phyloP scores from a whole-genome alignment of 2,329 filamentous ascomycete species.

The Venturia pyrina region DNA sequence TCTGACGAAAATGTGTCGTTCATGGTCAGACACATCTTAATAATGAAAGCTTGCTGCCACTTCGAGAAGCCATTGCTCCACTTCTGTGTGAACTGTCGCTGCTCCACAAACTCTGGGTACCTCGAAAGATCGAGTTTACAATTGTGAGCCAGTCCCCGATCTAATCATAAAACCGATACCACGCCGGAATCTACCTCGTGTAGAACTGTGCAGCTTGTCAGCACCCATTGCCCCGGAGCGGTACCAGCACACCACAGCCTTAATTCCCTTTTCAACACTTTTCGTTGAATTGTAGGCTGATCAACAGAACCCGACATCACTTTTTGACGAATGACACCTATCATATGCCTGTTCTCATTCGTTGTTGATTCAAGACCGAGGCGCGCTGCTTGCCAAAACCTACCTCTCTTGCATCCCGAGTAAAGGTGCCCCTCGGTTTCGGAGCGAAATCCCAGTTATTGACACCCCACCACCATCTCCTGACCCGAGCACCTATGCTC shows the following conservation, averaged over 20 bases:
- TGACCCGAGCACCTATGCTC: slow-evolving; percentile 62
- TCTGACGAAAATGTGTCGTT: neutral
- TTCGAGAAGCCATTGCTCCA: neutral
- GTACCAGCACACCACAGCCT: neutral
- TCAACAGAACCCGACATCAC: neutral
- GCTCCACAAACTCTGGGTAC: neutral
- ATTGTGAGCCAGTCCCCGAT: neutral
- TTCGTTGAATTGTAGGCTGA: neutral
- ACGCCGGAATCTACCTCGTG: neutral
- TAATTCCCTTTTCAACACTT: neutral
- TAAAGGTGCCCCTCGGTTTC: slow-evolving; percentile 12
- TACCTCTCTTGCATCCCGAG: slow-evolving; percentile 13
- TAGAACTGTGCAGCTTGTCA: neutral
- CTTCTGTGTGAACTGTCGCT: neutral
- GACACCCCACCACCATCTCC: slow-evolving; percentile 90
- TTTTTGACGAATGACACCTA: neutral
- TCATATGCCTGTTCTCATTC: neutral
- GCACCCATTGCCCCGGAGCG: neutral
- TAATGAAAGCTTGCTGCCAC: neutral
- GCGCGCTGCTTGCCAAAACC: neutral
- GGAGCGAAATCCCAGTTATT: slow-evolving; percentile 75
- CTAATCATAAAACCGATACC: neutral
- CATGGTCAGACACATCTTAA: neutral
- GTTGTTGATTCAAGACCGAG: neutral
- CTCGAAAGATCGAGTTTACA: neutral